Evolutionary conservation across 805 yeast genomes (phyloP).

Genomic region (Wickerhamomyces ciferrii): DNA sequence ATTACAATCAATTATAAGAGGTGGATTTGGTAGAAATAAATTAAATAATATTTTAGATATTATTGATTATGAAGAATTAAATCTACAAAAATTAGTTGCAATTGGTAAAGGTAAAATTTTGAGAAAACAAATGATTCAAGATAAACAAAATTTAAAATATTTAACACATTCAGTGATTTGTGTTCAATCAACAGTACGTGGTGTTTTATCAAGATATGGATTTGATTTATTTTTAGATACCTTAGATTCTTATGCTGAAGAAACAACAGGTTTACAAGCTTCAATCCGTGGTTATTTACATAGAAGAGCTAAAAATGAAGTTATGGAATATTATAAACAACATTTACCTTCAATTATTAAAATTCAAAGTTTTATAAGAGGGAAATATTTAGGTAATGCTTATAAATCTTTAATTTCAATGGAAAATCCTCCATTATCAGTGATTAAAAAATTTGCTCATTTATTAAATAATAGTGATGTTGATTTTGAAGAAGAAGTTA

Average conservation of each 20-base stretch:
- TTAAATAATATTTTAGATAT: slow-evolving; percentile 19
- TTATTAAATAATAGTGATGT: slow-evolving; percentile 66
- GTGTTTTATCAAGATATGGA: slow-evolving; percentile 53
- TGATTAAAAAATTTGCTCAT: slow-evolving; percentile 71
- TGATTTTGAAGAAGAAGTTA: slow-evolving; percentile 73
- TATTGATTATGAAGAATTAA: slow-evolving; percentile 19
- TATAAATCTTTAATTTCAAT: slow-evolving; percentile 66
- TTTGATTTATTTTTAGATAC: slow-evolving; percentile 51
- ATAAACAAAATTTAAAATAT: slow-evolving; percentile 1
- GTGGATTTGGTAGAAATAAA: slow-evolving; percentile 25
- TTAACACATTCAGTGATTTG: slow-evolving; percentile 22
- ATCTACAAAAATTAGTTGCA: slow-evolving; percentile 30
- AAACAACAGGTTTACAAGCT: slow-evolving; percentile 48
- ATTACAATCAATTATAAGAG: slow-evolving; percentile 57
- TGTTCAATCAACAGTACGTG: slow-evolving; percentile 59
- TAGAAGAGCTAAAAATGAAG: slow-evolving; percentile 30
- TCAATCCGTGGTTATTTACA: slow-evolving; percentile 40
- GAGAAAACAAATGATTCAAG: slow-evolving; percentile 21
- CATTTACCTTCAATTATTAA: slow-evolving; percentile 58
- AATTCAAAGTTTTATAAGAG: slow-evolving; percentile 71
- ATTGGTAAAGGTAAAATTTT: slow-evolving; percentile 30
- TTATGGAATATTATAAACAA: slow-evolving; percentile 42
- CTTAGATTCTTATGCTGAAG: slow-evolving; percentile 36
- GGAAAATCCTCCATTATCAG: slow-evolving; percentile 72
- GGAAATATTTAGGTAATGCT: slow-evolving; percentile 63